These are phyloP conservation scores for Coccomyxa sp. DNA, from an alignment of 139 green algal genomes.

Conservation along the genomic window DNA sequence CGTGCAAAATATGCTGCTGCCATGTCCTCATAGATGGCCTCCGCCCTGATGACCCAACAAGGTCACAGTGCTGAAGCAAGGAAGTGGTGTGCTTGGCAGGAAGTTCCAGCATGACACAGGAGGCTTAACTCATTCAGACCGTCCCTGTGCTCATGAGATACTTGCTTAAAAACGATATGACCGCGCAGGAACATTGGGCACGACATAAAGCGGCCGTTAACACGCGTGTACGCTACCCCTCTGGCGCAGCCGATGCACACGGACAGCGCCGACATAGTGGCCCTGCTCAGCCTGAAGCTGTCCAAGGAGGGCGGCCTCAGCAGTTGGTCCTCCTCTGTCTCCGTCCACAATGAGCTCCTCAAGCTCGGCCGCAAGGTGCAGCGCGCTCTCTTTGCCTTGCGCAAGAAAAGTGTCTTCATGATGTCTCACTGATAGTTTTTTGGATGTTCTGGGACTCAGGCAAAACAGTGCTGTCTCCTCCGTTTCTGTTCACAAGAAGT, in stretches of 20 bases:
- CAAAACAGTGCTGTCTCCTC: no score
- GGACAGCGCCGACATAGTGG: slow-evolving; percentile 4
- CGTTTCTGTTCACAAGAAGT: no score
- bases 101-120: no score
- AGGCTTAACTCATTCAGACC: no score
- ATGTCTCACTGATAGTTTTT: not conserved
- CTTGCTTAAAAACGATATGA: not conserved
- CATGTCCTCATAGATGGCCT: no score
- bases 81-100: no score
- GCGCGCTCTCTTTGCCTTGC: not conserved
- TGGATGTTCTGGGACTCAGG: no score
- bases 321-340: slow-evolving; percentile 17
- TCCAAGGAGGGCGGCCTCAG: slow-evolving; percentile 22
- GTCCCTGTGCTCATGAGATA: no score
- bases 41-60: no score
- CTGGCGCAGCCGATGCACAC: slow-evolving; percentile 29
- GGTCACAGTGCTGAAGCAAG: no score
- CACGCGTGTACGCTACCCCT: slow-evolving; percentile 34
- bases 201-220: slow-evolving; percentile 40
- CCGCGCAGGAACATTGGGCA: slow-evolving; percentile 39
- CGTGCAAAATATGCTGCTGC: no score
- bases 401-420: not conserved
- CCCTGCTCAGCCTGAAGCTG: slow-evolving; percentile 15
- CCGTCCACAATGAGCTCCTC: slow-evolving; percentile 33
- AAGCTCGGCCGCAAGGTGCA: slow-evolving; percentile 18